Evolutionary conservation across 2,329 filamentous ascomycete genomes (phyloP), one percentile per base, ranked within the genome.

Genomic region (Amesomyces nigricolor): DNA sequence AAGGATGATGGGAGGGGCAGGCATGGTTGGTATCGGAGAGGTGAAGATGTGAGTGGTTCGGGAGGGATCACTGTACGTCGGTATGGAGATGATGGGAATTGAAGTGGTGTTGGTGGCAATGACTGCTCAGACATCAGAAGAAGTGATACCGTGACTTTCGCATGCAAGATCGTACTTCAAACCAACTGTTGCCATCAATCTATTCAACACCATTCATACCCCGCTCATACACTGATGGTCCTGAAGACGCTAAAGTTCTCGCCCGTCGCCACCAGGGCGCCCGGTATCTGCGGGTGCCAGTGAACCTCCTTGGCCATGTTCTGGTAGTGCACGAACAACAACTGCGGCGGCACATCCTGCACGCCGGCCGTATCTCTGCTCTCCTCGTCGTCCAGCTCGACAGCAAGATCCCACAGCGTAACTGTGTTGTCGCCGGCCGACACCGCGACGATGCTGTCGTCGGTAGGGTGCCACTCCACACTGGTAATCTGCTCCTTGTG

Each of bases 361-460:
- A 92, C 84, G 51, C 89, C 91, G 0, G 87, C 90, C 4, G 88
- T 91, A 66, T 95, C 89, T 69, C 85, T 89, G 73, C 87, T 95
- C 78, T 97, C 94, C 72, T 99, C 94, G 68, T 97, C 94, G 65
- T 99, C 94, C 58, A 97, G 71, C 77, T 99, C 94, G 55, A 97
- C 94, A 0, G 91, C 91, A 68, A 99, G 72, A 81, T 99, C 94
- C 94, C 94, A 97, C 32, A 97, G 75, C 1, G 94, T 96, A 32
- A 97, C 83, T 0, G 92, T 97, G 73, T 91, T 92, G 71, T 99
- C 94, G 44, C 87, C 94, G 0, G 90, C 89, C 19, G 89, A 92
- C 42, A 97, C 91, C 2, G 90, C 88, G 14, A 99, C 84, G 66
- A 97, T 95, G 69, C 88, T 95, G 77, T 99, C 92, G 67, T 99